phyloP scores from a whole-genome alignment of 441 rosid genomes.

The Adansonia grandidieri region DNA sequence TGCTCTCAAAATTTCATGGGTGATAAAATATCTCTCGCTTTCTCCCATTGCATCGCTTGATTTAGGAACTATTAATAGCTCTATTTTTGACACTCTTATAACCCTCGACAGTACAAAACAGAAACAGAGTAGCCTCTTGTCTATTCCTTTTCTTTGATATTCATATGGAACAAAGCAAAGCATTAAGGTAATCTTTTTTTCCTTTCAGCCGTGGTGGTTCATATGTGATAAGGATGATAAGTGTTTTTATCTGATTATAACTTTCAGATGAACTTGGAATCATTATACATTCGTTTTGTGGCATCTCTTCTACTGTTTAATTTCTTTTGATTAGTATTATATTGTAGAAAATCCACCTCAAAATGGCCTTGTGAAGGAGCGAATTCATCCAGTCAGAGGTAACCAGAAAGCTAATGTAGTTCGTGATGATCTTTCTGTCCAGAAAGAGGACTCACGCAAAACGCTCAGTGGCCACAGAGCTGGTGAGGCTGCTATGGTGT shows the following conservation, averaged over 20 bases:
- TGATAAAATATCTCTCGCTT: neutral
- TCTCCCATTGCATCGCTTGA: neutral
- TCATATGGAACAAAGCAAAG: neutral
- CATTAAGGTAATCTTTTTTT: neutral
- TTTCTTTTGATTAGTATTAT: conserved; percentile 18
- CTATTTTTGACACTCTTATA: neutral
- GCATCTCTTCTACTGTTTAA: conserved; percentile 1
- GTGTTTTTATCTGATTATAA: neutral
- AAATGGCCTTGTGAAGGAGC: conserved; percentile 51
- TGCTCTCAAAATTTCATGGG: neutral
- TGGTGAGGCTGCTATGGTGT: conserved; percentile 86
- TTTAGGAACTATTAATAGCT: neutral
- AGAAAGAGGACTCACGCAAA: conserved; percentile 60
- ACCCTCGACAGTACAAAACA: neutral
- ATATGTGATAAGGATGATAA: neutral
- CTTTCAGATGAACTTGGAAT: neutral
- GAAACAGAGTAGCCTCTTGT: neutral
- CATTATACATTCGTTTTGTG: neutral
- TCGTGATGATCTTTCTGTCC: conserved; percentile 49
- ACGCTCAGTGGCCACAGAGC: conserved; percentile 77
- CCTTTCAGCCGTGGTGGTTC: neutral
- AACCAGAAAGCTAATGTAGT: conserved; percentile 58
- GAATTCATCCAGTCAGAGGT: conserved; percentile 41
- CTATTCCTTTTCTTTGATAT: neutral
- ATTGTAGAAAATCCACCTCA: conserved; percentile 53